phyloP scores from a whole-genome alignment of 2,329 filamentous ascomycete species.

The Thelonectria discophora region DNA sequence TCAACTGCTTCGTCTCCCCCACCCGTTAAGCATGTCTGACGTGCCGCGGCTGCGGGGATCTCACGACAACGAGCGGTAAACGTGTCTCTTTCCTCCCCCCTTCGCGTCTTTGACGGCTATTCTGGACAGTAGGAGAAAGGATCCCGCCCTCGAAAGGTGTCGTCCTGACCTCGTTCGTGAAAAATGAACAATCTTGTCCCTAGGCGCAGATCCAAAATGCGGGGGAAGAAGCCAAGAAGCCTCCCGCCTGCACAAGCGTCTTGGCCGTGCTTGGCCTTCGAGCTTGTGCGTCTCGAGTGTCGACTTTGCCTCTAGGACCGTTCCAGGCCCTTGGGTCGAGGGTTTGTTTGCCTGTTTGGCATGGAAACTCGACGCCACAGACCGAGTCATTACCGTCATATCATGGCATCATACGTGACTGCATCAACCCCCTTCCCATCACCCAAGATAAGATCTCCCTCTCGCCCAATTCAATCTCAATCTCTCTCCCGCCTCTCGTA shows the following conservation, averaged over 20 bases:
- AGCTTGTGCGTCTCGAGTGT: neutral
- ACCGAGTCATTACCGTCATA: neutral
- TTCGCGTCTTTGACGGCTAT: neutral
- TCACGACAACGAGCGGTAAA: neutral
- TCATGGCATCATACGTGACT: too few species aligned
- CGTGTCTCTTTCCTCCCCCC: neutral
- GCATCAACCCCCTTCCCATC: neutral
- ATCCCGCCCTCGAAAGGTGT: neutral
- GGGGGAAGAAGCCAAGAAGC: neutral
- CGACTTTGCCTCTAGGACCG: neutral
- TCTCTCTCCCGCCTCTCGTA: neutral
- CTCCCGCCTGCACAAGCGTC: neutral
- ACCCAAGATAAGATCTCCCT: neutral
- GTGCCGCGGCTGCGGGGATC: neutral
- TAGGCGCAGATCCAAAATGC: slow-evolving; percentile 5
- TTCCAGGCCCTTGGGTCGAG: neutral
- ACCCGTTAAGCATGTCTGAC: neutral
- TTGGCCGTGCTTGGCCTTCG: neutral
- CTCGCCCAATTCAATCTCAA: neutral
- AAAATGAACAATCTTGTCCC: neutral
- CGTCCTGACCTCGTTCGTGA: neutral
- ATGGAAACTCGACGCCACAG: neutral
- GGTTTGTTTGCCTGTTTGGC: neutral
- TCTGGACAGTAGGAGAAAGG: neutral
- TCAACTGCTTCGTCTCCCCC: neutral